Conservation (phyloP, 108 stramenopile species). For the Bacterosira constricta region DNA sequence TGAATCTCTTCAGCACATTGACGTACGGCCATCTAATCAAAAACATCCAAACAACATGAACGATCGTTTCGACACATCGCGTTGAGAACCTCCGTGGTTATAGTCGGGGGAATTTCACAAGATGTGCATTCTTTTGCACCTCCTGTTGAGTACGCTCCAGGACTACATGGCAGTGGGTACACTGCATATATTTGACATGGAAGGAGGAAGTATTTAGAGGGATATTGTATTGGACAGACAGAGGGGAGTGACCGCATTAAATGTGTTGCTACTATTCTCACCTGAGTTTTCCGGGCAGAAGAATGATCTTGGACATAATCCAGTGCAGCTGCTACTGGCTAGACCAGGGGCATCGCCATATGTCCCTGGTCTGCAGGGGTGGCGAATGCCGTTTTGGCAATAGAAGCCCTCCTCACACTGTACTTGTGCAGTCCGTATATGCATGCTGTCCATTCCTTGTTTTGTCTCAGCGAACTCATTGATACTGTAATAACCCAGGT, state of each 20-base stretch:
- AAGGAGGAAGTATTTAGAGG: too few relatives aligned
- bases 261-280: too few relatives aligned
- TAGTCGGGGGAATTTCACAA: constrained; percentile 39
- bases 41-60: constrained; percentile 41
- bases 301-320: constrained; percentile 28
- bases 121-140: constrained; percentile 44
- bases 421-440: constrained; percentile 27
- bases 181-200: too few relatives aligned
- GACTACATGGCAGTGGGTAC: constrained; percentile 30
- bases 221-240: too few relatives aligned
- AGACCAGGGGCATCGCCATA: constrained; percentile 22
- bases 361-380: constrained; percentile 27
- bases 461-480: constrained; percentile 7
- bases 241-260: too few relatives aligned
- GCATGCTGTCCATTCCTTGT: background rate
- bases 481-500: constrained; percentile 44
- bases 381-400: constrained; percentile 21
- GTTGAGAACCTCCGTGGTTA: constrained; percentile 25
- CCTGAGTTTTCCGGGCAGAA: constrained; percentile 47
- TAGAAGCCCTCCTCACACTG: constrained; percentile 28
- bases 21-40: too few relatives aligned
- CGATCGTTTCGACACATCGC: constrained; percentile 42
- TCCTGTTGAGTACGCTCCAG: constrained; percentile 45
- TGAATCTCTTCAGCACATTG: too few relatives aligned
- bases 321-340: constrained; percentile 16